Percentiles rank a stretch among this genome's conserved stretches.
These are phyloP conservation scores for Talaromyces sp. DNA, from an alignment of 2,329 filamentous ascomycete species.

Conservation along the genomic window DNA sequence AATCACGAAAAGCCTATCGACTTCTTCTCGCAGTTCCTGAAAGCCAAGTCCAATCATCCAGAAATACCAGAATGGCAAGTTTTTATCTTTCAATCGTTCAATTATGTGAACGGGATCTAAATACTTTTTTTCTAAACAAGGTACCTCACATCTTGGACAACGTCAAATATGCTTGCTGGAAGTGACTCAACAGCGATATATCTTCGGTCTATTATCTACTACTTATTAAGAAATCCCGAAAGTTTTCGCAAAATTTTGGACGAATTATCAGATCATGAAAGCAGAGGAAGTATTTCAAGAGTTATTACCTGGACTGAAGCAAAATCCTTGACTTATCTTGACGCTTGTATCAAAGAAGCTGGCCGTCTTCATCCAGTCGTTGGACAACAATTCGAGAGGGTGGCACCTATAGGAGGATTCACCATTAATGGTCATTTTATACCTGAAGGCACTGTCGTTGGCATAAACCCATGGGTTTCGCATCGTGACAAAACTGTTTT, in stretches of 20 bases:
- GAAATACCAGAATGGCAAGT: conserved; percentile 29
- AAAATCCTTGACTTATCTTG: conserved; percentile 67
- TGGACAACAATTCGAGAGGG: conserved; percentile 68
- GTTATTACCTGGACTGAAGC: conserved; percentile 56
- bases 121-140: too few relatives aligned
- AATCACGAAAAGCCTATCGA: conserved; percentile 22
- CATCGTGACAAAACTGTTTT: conserved; percentile 67
- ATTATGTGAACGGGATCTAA: too few relatives aligned
- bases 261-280: conserved; percentile 59
- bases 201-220: conserved; percentile 69
- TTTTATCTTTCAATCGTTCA: conserved; percentile 6
- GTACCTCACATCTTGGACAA: background rate
- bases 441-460: conserved; percentile 54
- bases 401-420: conserved; percentile 53
- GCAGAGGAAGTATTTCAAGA: conserved; percentile 41
- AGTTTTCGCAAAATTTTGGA: conserved; percentile 34
- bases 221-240: conserved; percentile 61
- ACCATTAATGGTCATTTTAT: conserved; percentile 19
- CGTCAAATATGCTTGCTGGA: conserved; percentile 56
- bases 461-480: conserved; percentile 71
- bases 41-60: conserved; percentile 24
- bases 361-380: conserved; percentile 73
- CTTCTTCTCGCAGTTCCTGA: conserved; percentile 21
- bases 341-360: conserved; percentile 50
- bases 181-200: conserved; percentile 77